Percentiles rank a stretch among this genome's conserved stretches.
Evolutionary conservation across 441 rosid species (phyloP).

Genomic region (Isatis lusitanica): DNA sequence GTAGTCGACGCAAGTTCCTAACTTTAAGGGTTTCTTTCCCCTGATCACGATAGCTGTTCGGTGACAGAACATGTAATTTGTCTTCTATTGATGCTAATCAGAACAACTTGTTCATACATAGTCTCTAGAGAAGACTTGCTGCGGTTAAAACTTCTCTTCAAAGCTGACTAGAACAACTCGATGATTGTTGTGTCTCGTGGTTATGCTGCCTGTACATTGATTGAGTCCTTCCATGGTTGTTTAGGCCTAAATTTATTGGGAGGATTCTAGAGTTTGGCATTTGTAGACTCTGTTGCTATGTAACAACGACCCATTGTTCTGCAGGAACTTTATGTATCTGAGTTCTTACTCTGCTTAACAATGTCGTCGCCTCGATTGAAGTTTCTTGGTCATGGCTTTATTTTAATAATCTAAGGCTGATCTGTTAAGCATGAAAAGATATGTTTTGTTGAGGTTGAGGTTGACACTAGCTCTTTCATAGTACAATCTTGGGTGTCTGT

Average conservation of each 20-base stretch:
- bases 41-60: background rate
- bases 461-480: background rate
- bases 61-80: background rate
- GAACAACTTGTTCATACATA: background rate
- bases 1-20: background rate
- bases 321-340: slow-evolving; percentile 9
- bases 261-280: background rate
- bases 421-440: background rate
- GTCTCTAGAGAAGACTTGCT: background rate
- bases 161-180: background rate
- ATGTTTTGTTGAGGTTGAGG: background rate
- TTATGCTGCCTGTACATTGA: background rate
- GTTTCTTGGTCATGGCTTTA: background rate
- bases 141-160: background rate
- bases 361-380: background rate
- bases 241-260: background rate
- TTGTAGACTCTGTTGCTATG: background rate
- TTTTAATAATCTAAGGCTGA: slow-evolving; percentile 6
- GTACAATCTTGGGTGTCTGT: background rate
- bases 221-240: background rate
- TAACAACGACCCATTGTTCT: background rate
- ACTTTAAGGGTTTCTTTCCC: background rate
- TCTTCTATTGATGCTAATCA: background rate
- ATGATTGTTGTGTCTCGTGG: background rate
- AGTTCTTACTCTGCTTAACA: slow-evolving; percentile 7